phyloP scores from a whole-genome alignment of 352 stramenopile genomes.

The Phytophthora ramorum region DNA sequence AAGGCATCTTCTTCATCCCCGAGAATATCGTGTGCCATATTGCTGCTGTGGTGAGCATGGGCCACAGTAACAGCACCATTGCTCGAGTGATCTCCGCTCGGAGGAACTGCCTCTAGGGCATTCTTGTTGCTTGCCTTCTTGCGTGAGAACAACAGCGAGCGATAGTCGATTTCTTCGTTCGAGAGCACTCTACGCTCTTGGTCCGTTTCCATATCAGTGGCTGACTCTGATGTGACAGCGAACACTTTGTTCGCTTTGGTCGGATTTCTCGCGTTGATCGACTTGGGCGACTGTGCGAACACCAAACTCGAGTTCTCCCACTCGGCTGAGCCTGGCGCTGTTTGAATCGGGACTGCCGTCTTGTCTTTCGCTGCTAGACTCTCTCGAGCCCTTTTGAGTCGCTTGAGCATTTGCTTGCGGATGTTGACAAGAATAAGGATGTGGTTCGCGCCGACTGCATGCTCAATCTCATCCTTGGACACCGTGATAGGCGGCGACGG shows the following conservation, averaged over 20 bases:
- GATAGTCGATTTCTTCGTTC: conserved; percentile 70
- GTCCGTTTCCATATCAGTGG: background rate
- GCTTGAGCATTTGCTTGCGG: conserved; percentile 75
- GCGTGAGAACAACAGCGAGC: conserved; percentile 65
- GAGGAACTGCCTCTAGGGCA: conserved; percentile 25
- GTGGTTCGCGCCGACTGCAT: conserved; percentile 61
- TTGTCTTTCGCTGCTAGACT: conserved; percentile 16
- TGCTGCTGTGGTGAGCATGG: conserved; percentile 5
- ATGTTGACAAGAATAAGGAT: conserved; percentile 75
- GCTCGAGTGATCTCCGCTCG: conserved; percentile 7
- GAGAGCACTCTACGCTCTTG: conserved; percentile 52
- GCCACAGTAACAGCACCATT: background rate
- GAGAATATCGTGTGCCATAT: conserved; percentile 13
- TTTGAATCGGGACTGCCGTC: background rate
- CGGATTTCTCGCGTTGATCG: conserved; percentile 14
- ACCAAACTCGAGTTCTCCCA: conserved; percentile 20
- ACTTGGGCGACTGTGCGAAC: conserved; percentile 20
- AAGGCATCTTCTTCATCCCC: conserved; percentile 50
- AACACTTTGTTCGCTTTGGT: conserved; percentile 46
- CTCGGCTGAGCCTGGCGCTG: background rate
- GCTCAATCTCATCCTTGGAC: conserved; percentile 82
- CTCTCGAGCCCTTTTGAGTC: conserved; percentile 52
- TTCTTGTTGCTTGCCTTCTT: conserved; percentile 66
- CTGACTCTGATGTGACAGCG: conserved; percentile 9
- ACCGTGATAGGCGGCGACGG: conserved; percentile 58